These are phyloP conservation scores for Cicer pinnatifidum DNA, from an alignment of 306 rosid species.

Conservation along the genomic window DNA sequence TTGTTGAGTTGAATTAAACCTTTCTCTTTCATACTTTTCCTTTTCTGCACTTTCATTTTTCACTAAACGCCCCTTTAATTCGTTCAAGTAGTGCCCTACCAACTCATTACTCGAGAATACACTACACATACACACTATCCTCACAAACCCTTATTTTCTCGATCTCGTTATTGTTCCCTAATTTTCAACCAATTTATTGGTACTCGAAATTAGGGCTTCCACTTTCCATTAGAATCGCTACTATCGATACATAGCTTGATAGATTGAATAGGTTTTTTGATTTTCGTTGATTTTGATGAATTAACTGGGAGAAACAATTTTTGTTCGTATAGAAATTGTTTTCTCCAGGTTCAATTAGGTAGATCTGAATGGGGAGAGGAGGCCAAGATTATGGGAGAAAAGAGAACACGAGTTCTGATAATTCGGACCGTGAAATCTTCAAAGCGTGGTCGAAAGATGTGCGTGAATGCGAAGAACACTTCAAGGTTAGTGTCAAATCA, in stretches of 20 bases:
- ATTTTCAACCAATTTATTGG: background rate
- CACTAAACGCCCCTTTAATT: constrained; percentile 40
- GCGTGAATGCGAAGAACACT: constrained; percentile 70
- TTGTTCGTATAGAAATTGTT: constrained; percentile 36
- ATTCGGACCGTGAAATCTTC: constrained; percentile 47
- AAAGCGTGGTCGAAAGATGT: constrained; percentile 78
- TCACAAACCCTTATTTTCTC: background rate
- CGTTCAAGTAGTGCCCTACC: background rate
- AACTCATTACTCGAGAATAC: too few species aligned
- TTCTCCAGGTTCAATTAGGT: constrained; percentile 20
- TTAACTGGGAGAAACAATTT: constrained; percentile 27
- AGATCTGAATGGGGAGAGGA: constrained; percentile 65
- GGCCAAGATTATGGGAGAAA: constrained; percentile 54
- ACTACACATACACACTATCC: background rate
- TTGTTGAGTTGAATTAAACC: constrained; percentile 20
- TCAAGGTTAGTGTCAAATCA: constrained; percentile 50
- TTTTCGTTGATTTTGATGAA: background rate
- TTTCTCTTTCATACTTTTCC: constrained; percentile 40
- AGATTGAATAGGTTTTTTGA: background rate
- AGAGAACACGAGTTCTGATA: constrained; percentile 44
- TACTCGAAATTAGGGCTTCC: constrained; percentile 42
- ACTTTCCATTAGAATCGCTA: background rate
- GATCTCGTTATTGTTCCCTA: background rate
- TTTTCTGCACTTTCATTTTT: constrained; percentile 38
- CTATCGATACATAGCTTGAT: background rate